Evolutionary conservation across 1,139 yeast species (phyloP).

Genomic region (Suhomyces anneliseae): DNA sequence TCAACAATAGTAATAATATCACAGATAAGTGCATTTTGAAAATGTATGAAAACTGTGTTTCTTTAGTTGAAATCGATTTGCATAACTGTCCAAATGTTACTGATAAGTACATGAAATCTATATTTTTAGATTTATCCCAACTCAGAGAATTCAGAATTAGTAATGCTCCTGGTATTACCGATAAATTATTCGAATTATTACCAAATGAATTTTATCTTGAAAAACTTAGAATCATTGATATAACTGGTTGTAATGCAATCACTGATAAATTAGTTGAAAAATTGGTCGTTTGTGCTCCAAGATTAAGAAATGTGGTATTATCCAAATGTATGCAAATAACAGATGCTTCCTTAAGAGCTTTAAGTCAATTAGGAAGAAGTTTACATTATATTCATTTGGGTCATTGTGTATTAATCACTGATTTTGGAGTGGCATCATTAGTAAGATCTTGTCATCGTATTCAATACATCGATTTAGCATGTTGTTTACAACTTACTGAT

Average conservation of each 20-base stretch:
- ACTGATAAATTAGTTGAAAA: conserved; percentile 78
- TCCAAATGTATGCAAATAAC: conserved; percentile 89
- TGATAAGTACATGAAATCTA: conserved; percentile 57
- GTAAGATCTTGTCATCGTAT: conserved; percentile 81
- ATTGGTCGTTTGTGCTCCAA: conserved; percentile 76
- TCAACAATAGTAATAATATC: conserved; percentile 69
- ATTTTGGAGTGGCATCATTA: conserved; percentile 75
- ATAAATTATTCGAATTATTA: conserved; percentile 52
- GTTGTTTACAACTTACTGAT: conserved; percentile 89
- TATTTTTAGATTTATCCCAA: conserved; percentile 66
- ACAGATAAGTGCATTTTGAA: conserved; percentile 66
- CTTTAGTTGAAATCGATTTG: conserved; percentile 85
- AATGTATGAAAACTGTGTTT: conserved; percentile 69
- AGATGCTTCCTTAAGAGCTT: conserved; percentile 73
- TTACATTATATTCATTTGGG: conserved; percentile 91
- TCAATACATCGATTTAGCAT: conserved; percentile 92
- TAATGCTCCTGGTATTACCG: conserved; percentile 69
- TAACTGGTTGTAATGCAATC: conserved; percentile 80
- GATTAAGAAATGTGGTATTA: conserved; percentile 80
- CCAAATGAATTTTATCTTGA: conserved; percentile 46
- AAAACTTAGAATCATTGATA: conserved; percentile 73
- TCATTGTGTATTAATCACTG: conserved; percentile 89
- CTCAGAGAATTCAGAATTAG: conserved; percentile 83
- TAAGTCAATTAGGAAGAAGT: conserved; percentile 74
- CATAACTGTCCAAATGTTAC: conserved; percentile 79